Conservation (phyloP, 2,329 filamentous ascomycete genomes). For the Escovopsis sp. region DNA sequence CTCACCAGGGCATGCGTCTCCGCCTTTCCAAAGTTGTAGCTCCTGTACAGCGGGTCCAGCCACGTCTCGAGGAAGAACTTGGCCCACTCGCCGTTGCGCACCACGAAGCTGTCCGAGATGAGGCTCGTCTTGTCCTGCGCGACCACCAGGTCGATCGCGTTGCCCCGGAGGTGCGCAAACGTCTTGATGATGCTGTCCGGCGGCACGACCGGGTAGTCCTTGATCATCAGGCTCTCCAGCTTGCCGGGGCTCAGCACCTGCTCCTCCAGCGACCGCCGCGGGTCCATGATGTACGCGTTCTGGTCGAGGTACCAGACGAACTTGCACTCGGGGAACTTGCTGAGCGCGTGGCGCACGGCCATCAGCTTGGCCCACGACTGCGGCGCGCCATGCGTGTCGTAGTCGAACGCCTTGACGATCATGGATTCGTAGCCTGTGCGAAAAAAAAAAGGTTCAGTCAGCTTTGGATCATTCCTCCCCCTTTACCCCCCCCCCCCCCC, state of each 20-base stretch:
- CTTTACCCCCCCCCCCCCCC: no score
- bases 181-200: slow-evolving; percentile 97
- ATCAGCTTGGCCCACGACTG: slow-evolving; percentile 65
- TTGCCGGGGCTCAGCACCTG: slow-evolving; percentile 52
- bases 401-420: slow-evolving; percentile 63
- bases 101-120: slow-evolving; percentile 59
- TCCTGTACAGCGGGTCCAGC: slow-evolving; percentile 89
- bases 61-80: slow-evolving; percentile 88
- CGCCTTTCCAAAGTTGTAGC: slow-evolving; percentile 92
- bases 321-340: slow-evolving; percentile 57
- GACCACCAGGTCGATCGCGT: slow-evolving; percentile 67
- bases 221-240: slow-evolving; percentile 69
- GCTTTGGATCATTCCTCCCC: no score
- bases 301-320: slow-evolving; percentile 84
- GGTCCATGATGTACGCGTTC: slow-evolving; percentile 80
- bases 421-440: slow-evolving; percentile 83
- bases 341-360: slow-evolving; percentile 77
- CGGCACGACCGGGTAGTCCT: slow-evolving; percentile 74
- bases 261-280: slow-evolving; percentile 50
- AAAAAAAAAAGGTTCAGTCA: no score
- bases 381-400: slow-evolving; percentile 49
- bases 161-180: slow-evolving; percentile 63
- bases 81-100: slow-evolving; percentile 78
- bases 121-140: slow-evolving; percentile 76
- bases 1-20: slow-evolving; percentile 80